These are phyloP conservation scores for Pochonia chlamydosporia DNA, from an alignment of 2,329 filamentous ascomycete genomes.

Conservation along the genomic window DNA sequence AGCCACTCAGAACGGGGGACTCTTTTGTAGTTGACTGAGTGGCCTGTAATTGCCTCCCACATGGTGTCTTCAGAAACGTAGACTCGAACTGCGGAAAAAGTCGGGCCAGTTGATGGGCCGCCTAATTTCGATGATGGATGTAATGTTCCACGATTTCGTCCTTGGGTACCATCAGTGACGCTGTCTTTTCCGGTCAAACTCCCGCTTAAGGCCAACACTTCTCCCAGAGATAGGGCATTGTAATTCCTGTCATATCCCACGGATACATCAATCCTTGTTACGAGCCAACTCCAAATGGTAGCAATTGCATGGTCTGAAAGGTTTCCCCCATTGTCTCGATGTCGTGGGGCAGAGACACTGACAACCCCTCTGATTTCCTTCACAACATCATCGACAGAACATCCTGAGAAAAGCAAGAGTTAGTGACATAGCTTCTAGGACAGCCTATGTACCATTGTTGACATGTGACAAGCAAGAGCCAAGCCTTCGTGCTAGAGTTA, in stretches of 20 bases:
- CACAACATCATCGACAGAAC: conserved; percentile 24
- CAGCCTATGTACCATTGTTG: too few relatives aligned
- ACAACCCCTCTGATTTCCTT: conserved; percentile 23
- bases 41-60: conserved; percentile 55
- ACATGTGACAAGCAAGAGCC: too few relatives aligned
- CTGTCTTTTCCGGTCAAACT: background rate
- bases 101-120: background rate
- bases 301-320: conserved; percentile 21
- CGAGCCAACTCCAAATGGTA: conserved; percentile 31
- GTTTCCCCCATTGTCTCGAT: conserved; percentile 6
- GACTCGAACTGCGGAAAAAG: conserved; percentile 21
- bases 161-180: background rate
- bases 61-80: conserved; percentile 49
- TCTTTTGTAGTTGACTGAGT: conserved; percentile 52
- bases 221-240: conserved; percentile 33
- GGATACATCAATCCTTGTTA: conserved; percentile 27
- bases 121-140: background rate
- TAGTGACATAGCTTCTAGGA: background rate
- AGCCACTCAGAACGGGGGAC: conserved; percentile 55
- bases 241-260: conserved; percentile 25
- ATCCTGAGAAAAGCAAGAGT: conserved; percentile 17
- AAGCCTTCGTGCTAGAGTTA: background rate
- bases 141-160: background rate
- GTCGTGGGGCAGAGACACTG: conserved; percentile 11
- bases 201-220: conserved; percentile 17